Percentiles rank a stretch among this genome's conserved stretches.
Evolutionary conservation across 352 stramenopile genomes (phyloP).

Genomic region (Globisporangium heterothallicum): DNA sequence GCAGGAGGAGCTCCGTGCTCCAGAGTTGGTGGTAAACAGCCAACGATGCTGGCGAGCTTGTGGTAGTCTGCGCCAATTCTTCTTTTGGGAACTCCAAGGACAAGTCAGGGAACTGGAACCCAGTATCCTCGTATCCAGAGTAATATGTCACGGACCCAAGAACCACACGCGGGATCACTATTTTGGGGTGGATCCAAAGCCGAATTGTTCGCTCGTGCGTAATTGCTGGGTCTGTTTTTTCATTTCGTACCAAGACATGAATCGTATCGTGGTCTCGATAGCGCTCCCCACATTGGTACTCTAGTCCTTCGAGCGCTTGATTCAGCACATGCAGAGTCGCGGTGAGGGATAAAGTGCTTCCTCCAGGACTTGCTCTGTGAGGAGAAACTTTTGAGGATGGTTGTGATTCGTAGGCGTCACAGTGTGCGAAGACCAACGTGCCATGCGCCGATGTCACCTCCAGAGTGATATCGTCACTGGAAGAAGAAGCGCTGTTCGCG

Average conservation of each 20-base stretch:
- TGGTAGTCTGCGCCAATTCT: background rate
- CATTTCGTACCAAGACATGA: constrained; percentile 15
- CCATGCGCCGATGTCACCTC: constrained; percentile 10
- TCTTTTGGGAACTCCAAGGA: constrained; percentile 11
- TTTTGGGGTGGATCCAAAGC: constrained; percentile 19
- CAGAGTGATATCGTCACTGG: constrained; percentile 6
- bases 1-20: constrained; percentile 18
- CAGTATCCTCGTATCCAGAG: constrained; percentile 29
- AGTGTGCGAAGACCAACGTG: constrained; percentile 5
- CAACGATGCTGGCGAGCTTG: constrained; percentile 1
- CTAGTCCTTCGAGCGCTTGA: constrained; percentile 13
- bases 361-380: background rate
- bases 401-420: constrained; percentile 2
- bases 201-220: constrained; percentile 18
- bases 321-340: constrained; percentile 12
- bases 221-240: background rate
- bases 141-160: constrained; percentile 25
- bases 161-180: constrained; percentile 24
- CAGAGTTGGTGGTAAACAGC: constrained; percentile 22
- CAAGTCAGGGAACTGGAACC: constrained; percentile 40
- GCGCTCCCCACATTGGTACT: constrained; percentile 13
- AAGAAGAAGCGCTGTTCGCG: constrained; percentile 3
- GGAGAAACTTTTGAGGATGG: background rate
- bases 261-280: constrained; percentile 18
- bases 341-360: background rate